Evolutionary conservation across 2,329 filamentous ascomycete species (phyloP), one percentile per base, ranked within the genome.

Genomic region (Hymenoscyphus fructigenus): DNA sequence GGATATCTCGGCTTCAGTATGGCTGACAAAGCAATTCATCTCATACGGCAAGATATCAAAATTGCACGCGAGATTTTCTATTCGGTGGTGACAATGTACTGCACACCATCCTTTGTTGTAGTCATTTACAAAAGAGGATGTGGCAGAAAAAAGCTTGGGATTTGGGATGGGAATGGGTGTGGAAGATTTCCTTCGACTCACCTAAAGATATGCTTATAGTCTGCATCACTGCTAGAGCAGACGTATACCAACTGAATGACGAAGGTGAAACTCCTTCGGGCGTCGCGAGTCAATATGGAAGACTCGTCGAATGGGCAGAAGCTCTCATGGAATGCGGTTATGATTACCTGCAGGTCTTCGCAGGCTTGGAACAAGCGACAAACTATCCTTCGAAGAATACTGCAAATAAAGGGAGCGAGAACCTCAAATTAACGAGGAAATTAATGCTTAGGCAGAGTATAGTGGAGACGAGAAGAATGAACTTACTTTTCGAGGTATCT

Each of bases 1-100:
- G 0, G 4, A 5, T 14, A n/a, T n/a, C 4, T 4, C 1, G 6
- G 2, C 6, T 26, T 66, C 26, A 50, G 66, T 60, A 23, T 68
- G 23, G 57, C 66, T 55, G 66, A 70, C 26, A 70, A 70, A 59
- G 66, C 67, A 60, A 68, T 68, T 53, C 50, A 66, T 60, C 63
- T 70, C 17, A 34, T 69, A 34, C 59, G 62, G 36, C 41, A 60
- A 29, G 60, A 57, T 56, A 61, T 53, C 17, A 58, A 67, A n/a
- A 60, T 68, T 14, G 63, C 61, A 38, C 66, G 47, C 56, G 53
- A 57, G n/a, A n/a, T n/a, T n/a, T n/a, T n/a, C 14, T 34, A 62
- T 44, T 44, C 0, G 26, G 47, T 57, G 62, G 66, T 17, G 41
- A 68, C 56, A 68, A 63, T 28, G 62, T 70, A 56, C 62, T 70